A percentile compares a stretch with the other conserved stretches of the same genome.
Conservation (phyloP, 306 rosid genomes). For the Quercus alba region DNA sequence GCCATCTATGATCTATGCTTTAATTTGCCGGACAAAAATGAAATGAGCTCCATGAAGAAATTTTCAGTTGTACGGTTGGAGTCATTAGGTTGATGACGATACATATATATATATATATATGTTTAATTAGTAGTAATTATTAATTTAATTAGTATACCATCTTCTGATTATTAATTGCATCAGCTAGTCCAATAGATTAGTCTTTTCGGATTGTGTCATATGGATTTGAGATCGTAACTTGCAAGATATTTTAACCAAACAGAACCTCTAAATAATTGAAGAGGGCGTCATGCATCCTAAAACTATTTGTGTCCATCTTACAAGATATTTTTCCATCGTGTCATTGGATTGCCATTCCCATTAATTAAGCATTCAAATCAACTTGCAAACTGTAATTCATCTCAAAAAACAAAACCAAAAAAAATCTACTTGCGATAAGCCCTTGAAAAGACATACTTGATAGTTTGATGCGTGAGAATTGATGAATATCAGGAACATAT, state of each 20-base stretch:
- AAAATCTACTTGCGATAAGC: neutral
- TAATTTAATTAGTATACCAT: too few species aligned
- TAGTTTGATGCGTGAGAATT: too few species aligned
- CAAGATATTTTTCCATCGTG: neutral
- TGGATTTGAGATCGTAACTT: too few species aligned
- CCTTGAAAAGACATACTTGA: neutral
- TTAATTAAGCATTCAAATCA: neutral
- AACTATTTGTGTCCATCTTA: neutral
- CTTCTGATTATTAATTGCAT: too few species aligned
- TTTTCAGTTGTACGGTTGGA: neutral
- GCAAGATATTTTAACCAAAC: too few species aligned
- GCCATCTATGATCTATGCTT: neutral
- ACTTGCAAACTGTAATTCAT: too few species aligned
- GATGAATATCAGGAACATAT: too few species aligned
- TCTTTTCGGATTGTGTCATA: too few species aligned
- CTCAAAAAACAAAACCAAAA: neutral
- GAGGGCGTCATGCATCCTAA: neutral
- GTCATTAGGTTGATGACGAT: too few species aligned
- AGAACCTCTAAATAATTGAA: neutral
- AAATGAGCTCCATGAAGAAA: neutral
- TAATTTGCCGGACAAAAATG: neutral
- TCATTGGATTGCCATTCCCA: neutral
- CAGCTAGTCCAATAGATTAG: too few species aligned
- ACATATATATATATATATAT: too few species aligned
- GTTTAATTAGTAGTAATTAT: too few species aligned